Base-by-base conservation (phyloP, 2,329 filamentous ascomycete species). In the Colletotrichum horii region DNA sequence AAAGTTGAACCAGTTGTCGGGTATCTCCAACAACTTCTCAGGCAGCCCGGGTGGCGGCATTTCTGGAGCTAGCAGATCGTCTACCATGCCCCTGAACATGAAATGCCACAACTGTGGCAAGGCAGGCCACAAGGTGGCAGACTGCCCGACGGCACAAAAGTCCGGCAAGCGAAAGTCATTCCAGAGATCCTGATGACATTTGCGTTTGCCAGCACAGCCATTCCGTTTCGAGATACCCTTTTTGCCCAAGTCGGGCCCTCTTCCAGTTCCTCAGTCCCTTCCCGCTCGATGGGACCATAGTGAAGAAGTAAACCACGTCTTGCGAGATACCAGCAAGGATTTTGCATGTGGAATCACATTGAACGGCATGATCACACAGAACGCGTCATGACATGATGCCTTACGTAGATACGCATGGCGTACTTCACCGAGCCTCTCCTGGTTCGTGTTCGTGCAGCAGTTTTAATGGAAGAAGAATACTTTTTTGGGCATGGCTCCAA, bases 21-120 rank as follows among this genome's bases (percentile, higher is more conserved):
- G 91, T 2, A 91, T 95, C 62, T 94, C 93, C 76, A 67, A 67
- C 26, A 48, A 74, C 55, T 64, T 74, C 26, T 68, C 67, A 48
- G 52, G 36, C 34, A 64, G 61, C 58, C 70, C 61, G 15, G 58
- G 34, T 5, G 68, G 52, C 22, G 58, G 24, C n/a, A 62, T 62
- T 15, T 36, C 66, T 68, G 80, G 34, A 79, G 78, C 73, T 43
- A 64, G 38, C 30, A 75, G 68, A 36, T 58, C 70, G 19, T 38
- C 19, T 32, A 16, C 32, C 28, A 32, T 36, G 24, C 64, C 56
- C 83, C 34, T 89, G 62, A 86, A 85, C 83, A 64, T 89, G 61
- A 86, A 85, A 61, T 95, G 93, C 81, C 91, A 89, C 83, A 88
- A 85, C 22, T 95, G 93, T 81, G 90, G 91, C 19, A 87, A 91